Evolutionary conservation across 345 rosid species (phyloP), one percentile per base, ranked within the genome.

Genomic region (Citrus maxima): DNA sequence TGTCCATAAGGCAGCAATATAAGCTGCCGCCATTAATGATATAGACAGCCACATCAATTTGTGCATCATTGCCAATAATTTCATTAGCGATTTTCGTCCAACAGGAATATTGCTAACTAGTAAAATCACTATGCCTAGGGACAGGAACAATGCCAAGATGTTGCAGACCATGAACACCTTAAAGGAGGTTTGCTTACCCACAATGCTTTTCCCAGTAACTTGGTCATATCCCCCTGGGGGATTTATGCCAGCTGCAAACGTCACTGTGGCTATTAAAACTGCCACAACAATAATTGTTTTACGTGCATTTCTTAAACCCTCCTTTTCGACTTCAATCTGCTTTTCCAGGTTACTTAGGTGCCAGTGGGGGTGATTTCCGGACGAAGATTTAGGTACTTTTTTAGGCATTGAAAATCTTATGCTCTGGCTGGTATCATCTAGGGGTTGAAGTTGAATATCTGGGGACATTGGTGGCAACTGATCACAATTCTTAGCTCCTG

Each of bases 231-330:
- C 93, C 0, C 95, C 95, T 0, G 93, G 95, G 27, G 95, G 95
- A 74, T 86, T 90, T 74, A 88, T 82, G 13, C 93, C 95, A n/a
- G 91, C 93, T 7, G 93, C 88, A 35, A 87, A 91, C 34, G 92
- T 70, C n/a, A 91, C 91, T 1, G 93, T 87, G 21, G 95, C 93
- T 58, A 91, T 89, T 0, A 88, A 37, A 28, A 89, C 88, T 0
- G 93, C 93, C 27, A 90, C 93, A 1, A 90, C 67, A 0, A 85
- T 78, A 34, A 91, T 90, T 4, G 88, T 90, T 32, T 91, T 91
- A 5, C 95, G 82, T 3, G 95, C 93, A 80, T 91, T 91, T 42
- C 88, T 90, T 25, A 91, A 30, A 0, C 87, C 92, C 84, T 90
- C 90, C 6, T 54, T 82, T 13, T 88, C 84, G 56, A 75, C 34